Base-by-base conservation (phyloP, 345 rosid genomes). In the Turritis glabra region DNA sequence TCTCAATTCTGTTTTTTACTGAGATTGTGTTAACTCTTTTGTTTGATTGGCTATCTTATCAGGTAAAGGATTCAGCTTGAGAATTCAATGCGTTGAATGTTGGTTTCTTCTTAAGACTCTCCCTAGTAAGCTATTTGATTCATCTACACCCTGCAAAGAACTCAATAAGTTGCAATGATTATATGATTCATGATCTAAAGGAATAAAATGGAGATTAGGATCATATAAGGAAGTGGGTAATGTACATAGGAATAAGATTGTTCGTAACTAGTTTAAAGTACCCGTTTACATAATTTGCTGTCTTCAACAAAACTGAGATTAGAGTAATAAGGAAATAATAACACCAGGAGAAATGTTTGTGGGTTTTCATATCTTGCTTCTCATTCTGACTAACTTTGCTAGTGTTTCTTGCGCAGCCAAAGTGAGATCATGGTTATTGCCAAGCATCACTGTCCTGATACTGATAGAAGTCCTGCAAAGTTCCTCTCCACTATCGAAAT, bases 341-440 rank as follows among this genome's bases (percentile, higher is more conserved):
- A 50, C 35, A 50, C 35, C 23, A 38, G 2, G 74, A 69, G 30
- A 22, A 23, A 13, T 52, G 41, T 41, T 41, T 41, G 26, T 54
- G 29, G 54, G 38, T 71, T 29, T 40, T 87, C 80, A 91, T 69
- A 89, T 84, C 82, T 93, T 91, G 85, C 94, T 89, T 76, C 96
- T 86, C 97, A 89, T 88, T 81, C 95, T 87, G 67, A 91, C 98
- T 37, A 91, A 75, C 75, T 88, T 91, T 37, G 95, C 90, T 17
- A 91, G 82, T 72, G 96, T 94, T 82, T 94, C 97, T 81, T 94
- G 97, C 43, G 98, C 96, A 73, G 96, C 86, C 75, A 94, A 77
- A 56, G 97, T 94, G 25, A 83, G 89, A 13, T 88, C 76, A 79
- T 94, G 93, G 81, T 82, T 89, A 67, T 94, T 95, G 12, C 96